phyloP scores from a whole-genome alignment of 352 stramenopile species.

The Phytophthora uliginosa region DNA sequence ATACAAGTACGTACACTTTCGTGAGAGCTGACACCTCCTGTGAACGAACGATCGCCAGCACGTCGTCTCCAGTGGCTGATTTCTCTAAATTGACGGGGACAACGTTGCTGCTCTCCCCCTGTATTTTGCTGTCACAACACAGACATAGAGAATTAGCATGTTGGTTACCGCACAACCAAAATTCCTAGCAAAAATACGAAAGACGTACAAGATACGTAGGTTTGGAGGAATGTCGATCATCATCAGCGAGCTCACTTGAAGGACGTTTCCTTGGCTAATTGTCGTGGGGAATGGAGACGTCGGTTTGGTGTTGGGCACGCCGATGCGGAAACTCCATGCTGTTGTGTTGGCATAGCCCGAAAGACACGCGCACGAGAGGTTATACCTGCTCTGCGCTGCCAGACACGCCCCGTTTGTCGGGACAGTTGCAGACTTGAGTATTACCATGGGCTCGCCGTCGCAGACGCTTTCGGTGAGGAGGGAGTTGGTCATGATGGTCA shows the following conservation, averaged over 20 bases:
- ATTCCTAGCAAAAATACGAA: neutral
- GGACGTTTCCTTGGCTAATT: conserved; percentile 6
- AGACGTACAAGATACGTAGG: conserved; percentile 37
- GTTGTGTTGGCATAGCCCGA: conserved; percentile 40
- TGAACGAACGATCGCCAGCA: conserved; percentile 34
- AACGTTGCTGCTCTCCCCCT: conserved; percentile 23
- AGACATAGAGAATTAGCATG: neutral
- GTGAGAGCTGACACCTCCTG: conserved; percentile 26
- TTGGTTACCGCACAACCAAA: neutral
- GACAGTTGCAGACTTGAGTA: conserved; percentile 41
- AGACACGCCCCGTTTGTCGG: conserved; percentile 48
- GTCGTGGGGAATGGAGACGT: conserved; percentile 23
- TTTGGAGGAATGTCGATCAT: conserved; percentile 34
- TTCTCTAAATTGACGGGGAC: conserved; percentile 38
- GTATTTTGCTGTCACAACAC: conserved; percentile 30
- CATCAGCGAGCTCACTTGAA: conserved; percentile 43
- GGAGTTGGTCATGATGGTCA: conserved; percentile 43
- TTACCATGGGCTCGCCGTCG: conserved; percentile 43
- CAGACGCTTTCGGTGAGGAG: conserved; percentile 49
- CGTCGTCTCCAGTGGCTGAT: conserved; percentile 25
- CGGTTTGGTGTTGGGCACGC: conserved; percentile 17
- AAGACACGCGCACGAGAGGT: conserved; percentile 59
- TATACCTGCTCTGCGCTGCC: conserved; percentile 38
- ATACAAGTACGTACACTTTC: conserved; percentile 32
- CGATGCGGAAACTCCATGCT: conserved; percentile 46